Percentiles rank a stretch among this genome's conserved stretches.
Conservation (phyloP, 1,139 yeast genomes). For the Sporopachydermia cereana region DNA sequence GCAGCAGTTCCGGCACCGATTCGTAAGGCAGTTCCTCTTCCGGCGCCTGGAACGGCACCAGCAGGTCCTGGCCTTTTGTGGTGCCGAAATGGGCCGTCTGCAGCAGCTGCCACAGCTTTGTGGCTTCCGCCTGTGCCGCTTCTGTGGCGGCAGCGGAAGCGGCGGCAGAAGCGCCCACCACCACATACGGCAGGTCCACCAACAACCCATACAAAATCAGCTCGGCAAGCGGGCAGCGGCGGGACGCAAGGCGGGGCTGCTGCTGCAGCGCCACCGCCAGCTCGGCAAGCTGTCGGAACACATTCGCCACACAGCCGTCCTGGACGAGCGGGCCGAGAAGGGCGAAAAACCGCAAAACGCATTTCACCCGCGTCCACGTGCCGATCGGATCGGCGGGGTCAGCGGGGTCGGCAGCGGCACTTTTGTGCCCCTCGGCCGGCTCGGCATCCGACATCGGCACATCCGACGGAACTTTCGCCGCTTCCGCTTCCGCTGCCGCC, state of each 20-base stretch:
- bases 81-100: neutral
- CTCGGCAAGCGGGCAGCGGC: conserved; percentile 26
- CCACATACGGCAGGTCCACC: conserved; percentile 3
- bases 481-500: neutral
- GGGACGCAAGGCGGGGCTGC: conserved; percentile 20
- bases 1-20: neutral
- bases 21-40: conserved; percentile 14
- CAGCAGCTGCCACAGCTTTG: neutral
- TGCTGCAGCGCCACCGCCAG: conserved; percentile 47
- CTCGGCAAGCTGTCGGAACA: conserved; percentile 44
- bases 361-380: conserved; percentile 61
- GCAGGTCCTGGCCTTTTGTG: conserved; percentile 7
- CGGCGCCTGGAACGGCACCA: conserved; percentile 11
- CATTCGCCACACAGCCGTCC: conserved; percentile 35
- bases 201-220: conserved; percentile 13
- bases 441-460: conserved; percentile 16
- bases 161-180: neutral
- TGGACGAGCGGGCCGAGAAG: conserved; percentile 49
- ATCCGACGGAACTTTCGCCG: conserved; percentile 3
- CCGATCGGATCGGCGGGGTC: conserved; percentile 37
- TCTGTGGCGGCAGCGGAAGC: neutral
- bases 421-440: conserved; percentile 9
- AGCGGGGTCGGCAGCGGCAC: conserved; percentile 14
- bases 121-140: neutral
- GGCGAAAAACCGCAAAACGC: conserved; percentile 59